Percentiles rank a stretch among this genome's conserved stretches.
Conservation (phyloP, 1,284 basidiomycete genomes). For the Cutaneotrichosporon sp. region DNA sequence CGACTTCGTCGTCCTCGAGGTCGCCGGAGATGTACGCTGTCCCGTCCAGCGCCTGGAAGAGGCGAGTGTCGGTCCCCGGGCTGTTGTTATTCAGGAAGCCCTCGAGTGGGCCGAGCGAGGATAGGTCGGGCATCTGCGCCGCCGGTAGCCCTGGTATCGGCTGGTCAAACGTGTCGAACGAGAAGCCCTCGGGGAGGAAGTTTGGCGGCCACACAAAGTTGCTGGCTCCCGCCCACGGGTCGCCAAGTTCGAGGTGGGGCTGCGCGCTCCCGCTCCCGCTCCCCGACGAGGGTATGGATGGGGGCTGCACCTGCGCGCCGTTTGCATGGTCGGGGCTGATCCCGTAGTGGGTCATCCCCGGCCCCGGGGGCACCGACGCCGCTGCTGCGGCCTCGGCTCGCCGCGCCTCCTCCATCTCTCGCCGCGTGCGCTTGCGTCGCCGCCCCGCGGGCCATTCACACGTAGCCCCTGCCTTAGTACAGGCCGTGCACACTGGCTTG, state of each 20-base stretch:
- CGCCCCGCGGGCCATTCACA: conserved; percentile 54
- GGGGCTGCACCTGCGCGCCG: background rate
- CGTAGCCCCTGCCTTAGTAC: conserved; percentile 43
- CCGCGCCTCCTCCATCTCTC: conserved; percentile 55
- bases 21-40: conserved; percentile 55
- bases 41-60: conserved; percentile 52
- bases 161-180: conserved; percentile 9
- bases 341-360: background rate
- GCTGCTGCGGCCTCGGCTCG: conserved; percentile 9
- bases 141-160: background rate
- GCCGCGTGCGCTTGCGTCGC: conserved; percentile 52
- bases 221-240: background rate
- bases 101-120: background rate
- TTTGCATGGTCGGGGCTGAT: background rate
- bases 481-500: conserved; percentile 49
- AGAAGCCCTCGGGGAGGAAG: conserved; percentile 12
- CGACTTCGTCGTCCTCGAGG: conserved; percentile 50
- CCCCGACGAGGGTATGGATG: background rate
- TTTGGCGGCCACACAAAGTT: conserved; percentile 15
- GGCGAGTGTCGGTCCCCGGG: conserved; percentile 33
- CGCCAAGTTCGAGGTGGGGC: background rate
- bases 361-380: background rate
- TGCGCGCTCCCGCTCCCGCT: background rate
- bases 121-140: background rate
- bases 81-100: conserved; percentile 22